These are phyloP conservation scores for Scenedesmus sp. DNA, from an alignment of 163 green algal species.

Conservation along the genomic window DNA sequence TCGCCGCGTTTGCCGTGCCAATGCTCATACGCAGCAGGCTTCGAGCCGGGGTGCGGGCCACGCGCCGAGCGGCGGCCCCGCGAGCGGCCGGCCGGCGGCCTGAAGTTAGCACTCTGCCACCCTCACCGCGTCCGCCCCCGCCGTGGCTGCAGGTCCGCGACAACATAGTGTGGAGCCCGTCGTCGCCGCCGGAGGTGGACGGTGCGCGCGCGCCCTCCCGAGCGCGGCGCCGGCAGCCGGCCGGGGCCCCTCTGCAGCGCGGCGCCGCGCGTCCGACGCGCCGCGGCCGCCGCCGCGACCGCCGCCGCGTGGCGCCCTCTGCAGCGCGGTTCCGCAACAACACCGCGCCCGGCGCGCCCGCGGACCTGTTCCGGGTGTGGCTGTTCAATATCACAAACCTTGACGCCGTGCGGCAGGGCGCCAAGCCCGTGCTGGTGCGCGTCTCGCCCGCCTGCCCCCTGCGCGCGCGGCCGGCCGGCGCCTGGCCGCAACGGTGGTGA, in stretches of 20 bases:
- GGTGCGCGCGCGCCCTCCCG: neutral
- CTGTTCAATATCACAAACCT: slow-evolving; percentile 79
- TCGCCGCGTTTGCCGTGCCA: too few species aligned
- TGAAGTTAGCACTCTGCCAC: too few species aligned
- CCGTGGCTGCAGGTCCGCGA: slow-evolving; percentile 24
- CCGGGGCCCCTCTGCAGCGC: neutral
- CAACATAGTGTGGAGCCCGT: slow-evolving; percentile 19
- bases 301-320: too few species aligned
- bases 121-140: too few species aligned
- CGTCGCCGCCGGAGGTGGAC: slow-evolving; percentile 31
- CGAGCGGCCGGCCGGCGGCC: too few species aligned
- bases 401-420: slow-evolving; percentile 55
- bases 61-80: too few species aligned
- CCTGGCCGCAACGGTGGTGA: too few species aligned
- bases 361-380: slow-evolving; percentile 44
- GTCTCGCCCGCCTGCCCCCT: neutral
- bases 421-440: slow-evolving; percentile 64
- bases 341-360: neutral
- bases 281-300: neutral
- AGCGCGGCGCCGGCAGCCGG: too few species aligned
- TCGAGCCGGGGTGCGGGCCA: too few species aligned
- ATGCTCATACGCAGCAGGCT: too few species aligned
- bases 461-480: too few species aligned
- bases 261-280: neutral
- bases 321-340: slow-evolving; percentile 36